A percentile compares a stretch with the other conserved stretches of the same genome.
These are phyloP conservation scores for Blastobotrys arbuscula DNA, from an alignment of 1,139 yeast genomes.

Conservation along the genomic window DNA sequence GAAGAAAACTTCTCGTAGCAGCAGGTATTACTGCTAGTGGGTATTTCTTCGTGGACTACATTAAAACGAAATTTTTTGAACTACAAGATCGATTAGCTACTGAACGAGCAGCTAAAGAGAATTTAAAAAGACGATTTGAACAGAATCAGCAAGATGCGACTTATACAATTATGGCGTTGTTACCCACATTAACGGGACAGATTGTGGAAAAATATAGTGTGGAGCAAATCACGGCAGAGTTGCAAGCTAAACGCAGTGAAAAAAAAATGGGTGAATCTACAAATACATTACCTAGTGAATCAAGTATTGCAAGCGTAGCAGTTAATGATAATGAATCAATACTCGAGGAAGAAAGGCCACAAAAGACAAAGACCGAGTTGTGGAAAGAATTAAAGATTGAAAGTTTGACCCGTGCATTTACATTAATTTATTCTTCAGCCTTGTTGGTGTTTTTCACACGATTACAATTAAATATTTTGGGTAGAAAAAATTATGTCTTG, in stretches of 20 bases:
- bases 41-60: slow-evolving; percentile 53
- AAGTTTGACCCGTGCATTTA: slow-evolving; percentile 67
- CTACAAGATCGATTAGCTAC: slow-evolving; percentile 65
- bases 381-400: slow-evolving; percentile 80
- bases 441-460: slow-evolving; percentile 71
- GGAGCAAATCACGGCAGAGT: slow-evolving; percentile 65
- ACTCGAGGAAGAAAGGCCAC: slow-evolving; percentile 1
- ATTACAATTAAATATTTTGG: slow-evolving; percentile 79
- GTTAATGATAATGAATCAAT: background rate
- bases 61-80: slow-evolving; percentile 55
- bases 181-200: slow-evolving; percentile 70
- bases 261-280: slow-evolving; percentile 16
- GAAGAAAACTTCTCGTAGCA: slow-evolving; percentile 52
- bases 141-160: slow-evolving; percentile 92
- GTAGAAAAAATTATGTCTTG: slow-evolving; percentile 78
- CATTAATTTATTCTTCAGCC: slow-evolving; percentile 64
- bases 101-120: slow-evolving; percentile 76
- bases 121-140: slow-evolving; percentile 56
- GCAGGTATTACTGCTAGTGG: slow-evolving; percentile 56
- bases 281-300: slow-evolving; percentile 15
- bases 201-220: slow-evolving; percentile 61
- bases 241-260: slow-evolving; percentile 51
- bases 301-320: background rate
- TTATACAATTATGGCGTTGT: slow-evolving; percentile 73
- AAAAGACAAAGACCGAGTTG: slow-evolving; percentile 60